Evolutionary conservation across 352 stramenopile species (phyloP).

Genomic region (Phytophthora litchii): DNA sequence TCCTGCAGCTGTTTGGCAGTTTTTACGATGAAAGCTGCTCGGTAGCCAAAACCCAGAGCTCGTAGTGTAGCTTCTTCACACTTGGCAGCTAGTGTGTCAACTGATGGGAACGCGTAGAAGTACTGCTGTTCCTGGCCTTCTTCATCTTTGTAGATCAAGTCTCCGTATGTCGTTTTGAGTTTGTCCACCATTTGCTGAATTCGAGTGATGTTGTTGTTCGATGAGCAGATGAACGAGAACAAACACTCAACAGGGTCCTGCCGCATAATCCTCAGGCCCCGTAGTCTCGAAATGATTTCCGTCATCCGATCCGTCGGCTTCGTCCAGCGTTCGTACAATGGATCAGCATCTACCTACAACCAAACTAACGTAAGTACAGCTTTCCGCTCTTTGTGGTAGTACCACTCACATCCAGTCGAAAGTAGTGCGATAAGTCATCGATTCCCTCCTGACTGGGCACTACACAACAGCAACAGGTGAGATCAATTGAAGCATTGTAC

Average conservation of each 20-base stretch:
- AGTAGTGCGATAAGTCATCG: conserved; percentile 82
- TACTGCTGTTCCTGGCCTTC: neutral
- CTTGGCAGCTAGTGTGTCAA: conserved; percentile 66
- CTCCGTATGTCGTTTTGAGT: conserved; percentile 90
- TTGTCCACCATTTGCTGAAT: conserved; percentile 95
- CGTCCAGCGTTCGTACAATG: conserved; percentile 89
- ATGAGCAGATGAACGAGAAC: conserved; percentile 98
- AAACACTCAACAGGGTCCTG: conserved; percentile 97
- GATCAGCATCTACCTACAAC: conserved; percentile 28
- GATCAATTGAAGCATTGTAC: neutral
- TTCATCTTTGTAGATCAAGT: conserved; percentile 45
- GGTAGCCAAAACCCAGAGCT: conserved; percentile 88
- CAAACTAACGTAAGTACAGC: conserved; percentile 3
- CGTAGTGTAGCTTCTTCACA: conserved; percentile 89
- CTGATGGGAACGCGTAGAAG: conserved; percentile 93
- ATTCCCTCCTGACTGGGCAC: conserved; percentile 49
- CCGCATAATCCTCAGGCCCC: conserved; percentile 90
- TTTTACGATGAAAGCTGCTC: conserved; percentile 89
- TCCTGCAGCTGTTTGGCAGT: conserved; percentile 73
- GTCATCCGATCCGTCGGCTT: conserved; percentile 58
- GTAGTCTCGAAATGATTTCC: conserved; percentile 76
- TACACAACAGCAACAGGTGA: conserved; percentile 21
- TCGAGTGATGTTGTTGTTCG: conserved; percentile 98
- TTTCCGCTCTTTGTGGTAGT: neutral
- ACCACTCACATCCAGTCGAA: conserved; percentile 79